Base-by-base conservation (phyloP, 179 eudicot genomes). In the Heliamphora pulchella region DNA sequence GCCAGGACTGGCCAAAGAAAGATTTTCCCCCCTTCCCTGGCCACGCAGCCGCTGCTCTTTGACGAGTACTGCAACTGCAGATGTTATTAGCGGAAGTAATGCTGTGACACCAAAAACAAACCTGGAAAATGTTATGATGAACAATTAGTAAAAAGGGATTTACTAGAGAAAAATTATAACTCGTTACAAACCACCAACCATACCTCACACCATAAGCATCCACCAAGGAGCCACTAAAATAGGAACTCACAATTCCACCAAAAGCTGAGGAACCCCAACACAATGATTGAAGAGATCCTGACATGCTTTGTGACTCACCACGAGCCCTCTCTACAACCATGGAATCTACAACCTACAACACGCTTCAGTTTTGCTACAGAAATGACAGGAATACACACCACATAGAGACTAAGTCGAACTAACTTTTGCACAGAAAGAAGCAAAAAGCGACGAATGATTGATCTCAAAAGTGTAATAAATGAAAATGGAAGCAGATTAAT, bases 271-370 rank as follows among this genome's bases (percentile, higher is more conserved):
- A 96, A 80, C 99, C 99, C 99, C 99, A 96, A 78, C 99, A 96
- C 79, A 96, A 82, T 13, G 99, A 96, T 87, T 96, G 99, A 77
- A 96, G 98, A 81, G 99, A 96, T 76, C 99, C 99, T 13, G 99
- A 94, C 84, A 90, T 81, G 83, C 96, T 94, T 84, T 96, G 99
- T 61, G 99, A 94, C 89, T 96, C 99, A 50, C 99, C 99, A 73
- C 99, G 98, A 79, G 99, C 97, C 87, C 99, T 92, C 86, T 96
- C 99, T 6, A 96, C 99, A 84, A 96, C 99, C 99, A 96, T 96
- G 65, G 99, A 96, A 89, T 96, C 99, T 88, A 96, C 99, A 91
- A 96, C 99, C 99, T 96, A 89, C 83, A 86, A 51, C 68, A 84
- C 65, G 78, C 76, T 80, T 88, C 83, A 84, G 79, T 59, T 53